Conservation (phyloP, 2,329 filamentous ascomycete genomes). For the Piedraia hortae region DNA sequence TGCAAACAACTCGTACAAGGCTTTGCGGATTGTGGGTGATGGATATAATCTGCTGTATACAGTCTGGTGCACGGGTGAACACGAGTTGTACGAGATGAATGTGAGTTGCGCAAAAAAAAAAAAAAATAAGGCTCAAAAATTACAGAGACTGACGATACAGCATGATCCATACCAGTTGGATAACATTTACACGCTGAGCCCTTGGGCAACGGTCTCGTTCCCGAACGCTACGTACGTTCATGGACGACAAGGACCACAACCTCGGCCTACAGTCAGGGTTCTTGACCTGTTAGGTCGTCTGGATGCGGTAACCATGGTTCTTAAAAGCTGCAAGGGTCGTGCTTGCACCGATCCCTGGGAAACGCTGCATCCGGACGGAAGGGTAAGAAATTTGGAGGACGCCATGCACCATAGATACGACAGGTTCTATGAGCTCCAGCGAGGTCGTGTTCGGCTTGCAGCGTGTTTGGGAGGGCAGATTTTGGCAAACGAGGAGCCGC, state of each 20-base stretch:
- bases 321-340: constrained; percentile 11
- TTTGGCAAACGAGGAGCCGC: constrained; percentile 26
- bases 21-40: constrained; percentile 7
- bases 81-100: constrained; percentile 31
- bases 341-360: constrained; percentile 11
- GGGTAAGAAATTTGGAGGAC: constrained; percentile 7
- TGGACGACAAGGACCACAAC: too few relatives aligned
- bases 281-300: constrained; percentile 6
- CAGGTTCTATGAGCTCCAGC: constrained; percentile 10
- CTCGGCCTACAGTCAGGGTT: not conserved
- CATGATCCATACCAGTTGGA: constrained; percentile 6
- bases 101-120: too few relatives aligned
- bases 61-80: constrained; percentile 40
- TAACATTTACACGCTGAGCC: constrained; percentile 2
- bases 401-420: constrained; percentile 9
- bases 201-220: not conserved
- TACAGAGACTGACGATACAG: not conserved
- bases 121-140: not conserved
- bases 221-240: constrained; percentile 1
- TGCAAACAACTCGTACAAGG: constrained; percentile 11
- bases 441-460: constrained; percentile 21
- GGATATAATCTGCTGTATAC: constrained; percentile 35
- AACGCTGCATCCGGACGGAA: constrained; percentile 9
- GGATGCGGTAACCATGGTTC: constrained; percentile 11
- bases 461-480: constrained; percentile 30